Evolutionary conservation across 2,329 filamentous ascomycete species (phyloP).

Genomic region (Cytospora piceae): DNA sequence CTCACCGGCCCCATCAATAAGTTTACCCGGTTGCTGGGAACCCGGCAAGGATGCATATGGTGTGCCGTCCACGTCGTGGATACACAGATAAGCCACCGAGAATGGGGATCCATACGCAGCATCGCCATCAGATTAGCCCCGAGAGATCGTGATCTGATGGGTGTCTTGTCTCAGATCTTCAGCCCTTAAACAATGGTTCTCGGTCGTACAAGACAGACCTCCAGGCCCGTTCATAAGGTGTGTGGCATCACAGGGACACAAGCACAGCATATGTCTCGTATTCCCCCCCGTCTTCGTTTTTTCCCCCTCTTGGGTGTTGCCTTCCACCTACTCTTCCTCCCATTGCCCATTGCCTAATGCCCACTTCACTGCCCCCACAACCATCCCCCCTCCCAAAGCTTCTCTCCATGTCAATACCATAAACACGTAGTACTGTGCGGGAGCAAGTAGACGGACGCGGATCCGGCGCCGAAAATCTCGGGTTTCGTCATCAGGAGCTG

Average conservation of each 20-base stretch:
- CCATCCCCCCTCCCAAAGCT: too few species aligned
- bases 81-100: neutral
- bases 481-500: neutral
- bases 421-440: too few species aligned
- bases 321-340: too few species aligned
- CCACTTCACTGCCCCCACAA: too few species aligned
- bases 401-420: too few species aligned
- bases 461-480: neutral
- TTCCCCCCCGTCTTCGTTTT: neutral
- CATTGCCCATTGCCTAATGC: neutral
- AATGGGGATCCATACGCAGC: neutral
- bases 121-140: neutral
- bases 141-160: neutral
- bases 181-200: neutral
- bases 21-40: neutral
- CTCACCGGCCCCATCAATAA: neutral
- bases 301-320: too few species aligned
- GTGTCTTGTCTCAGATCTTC: conserved; percentile 2
- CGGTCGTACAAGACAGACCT: neutral
- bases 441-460: too few species aligned
- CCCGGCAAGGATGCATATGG: conserved; percentile 12
- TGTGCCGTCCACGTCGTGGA: conserved; percentile 1
- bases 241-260: neutral
- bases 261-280: neutral
- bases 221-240: neutral